Evolutionary conservation across 2,329 filamentous ascomycete species (phyloP).

Genomic region (Pseudogymnoascus sp.): DNA sequence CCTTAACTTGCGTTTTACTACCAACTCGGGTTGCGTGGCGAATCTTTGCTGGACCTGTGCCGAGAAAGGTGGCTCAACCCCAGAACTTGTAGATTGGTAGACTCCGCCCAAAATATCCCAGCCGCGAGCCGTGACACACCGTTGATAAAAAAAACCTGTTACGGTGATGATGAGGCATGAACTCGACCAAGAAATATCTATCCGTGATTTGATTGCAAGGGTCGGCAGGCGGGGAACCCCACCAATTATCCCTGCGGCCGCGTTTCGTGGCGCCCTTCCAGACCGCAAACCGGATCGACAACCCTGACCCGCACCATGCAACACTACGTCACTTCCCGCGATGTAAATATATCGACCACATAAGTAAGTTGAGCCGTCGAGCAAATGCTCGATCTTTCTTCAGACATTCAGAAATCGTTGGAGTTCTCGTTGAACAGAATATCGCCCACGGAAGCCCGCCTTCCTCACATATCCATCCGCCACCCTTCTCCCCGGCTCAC

Average conservation of each 20-base stretch:
- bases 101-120: background rate
- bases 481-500: background rate
- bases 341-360: background rate
- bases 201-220: slow-evolving; percentile 1
- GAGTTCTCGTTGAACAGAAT: background rate
- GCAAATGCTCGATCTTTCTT: background rate
- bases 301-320: background rate
- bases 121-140: background rate
- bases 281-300: background rate
- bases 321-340: background rate
- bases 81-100: background rate
- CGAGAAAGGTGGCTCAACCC: background rate
- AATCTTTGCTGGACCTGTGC: background rate
- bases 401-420: background rate
- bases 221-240: background rate
- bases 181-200: background rate
- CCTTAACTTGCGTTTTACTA: background rate
- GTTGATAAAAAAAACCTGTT: slow-evolving; percentile 5
- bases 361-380: background rate
- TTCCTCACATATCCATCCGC: background rate
- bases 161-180: background rate
- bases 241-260: background rate
- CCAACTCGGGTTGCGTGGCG: background rate
- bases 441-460: background rate
- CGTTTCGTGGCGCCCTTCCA: background rate